phyloP scores from a whole-genome alignment of 192 early-diverging fungal genomes.

The Haplosporangium gracile region DNA sequence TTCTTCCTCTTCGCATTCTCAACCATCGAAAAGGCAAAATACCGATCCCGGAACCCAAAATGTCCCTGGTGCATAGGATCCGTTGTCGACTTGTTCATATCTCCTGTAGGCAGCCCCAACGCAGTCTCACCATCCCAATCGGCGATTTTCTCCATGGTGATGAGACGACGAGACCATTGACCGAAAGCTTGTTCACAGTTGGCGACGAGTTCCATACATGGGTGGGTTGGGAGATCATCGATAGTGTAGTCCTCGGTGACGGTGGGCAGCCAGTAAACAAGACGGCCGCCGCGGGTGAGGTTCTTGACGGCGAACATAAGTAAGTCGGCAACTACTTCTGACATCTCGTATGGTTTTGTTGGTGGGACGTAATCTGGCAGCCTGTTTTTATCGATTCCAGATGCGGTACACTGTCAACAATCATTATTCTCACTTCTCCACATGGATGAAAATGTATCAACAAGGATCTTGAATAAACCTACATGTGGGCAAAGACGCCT shows the following conservation, averaged over 20 bases:
- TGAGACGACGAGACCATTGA: constrained; percentile 90
- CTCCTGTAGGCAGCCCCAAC: constrained; percentile 33
- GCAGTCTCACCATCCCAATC: constrained; percentile 48
- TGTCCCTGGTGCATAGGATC: constrained; percentile 29
- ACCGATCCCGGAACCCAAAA: constrained; percentile 50
- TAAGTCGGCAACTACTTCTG: constrained; percentile 87
- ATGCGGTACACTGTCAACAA: neutral
- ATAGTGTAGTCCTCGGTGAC: constrained; percentile 86
- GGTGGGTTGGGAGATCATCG: constrained; percentile 87
- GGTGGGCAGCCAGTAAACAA: constrained; percentile 98
- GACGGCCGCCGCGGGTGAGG: constrained; percentile 83
- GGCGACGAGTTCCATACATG: constrained; percentile 81
- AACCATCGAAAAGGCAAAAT: constrained; percentile 41
- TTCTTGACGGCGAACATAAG: constrained; percentile 84
- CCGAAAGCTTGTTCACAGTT: constrained; percentile 98
- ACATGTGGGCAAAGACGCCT: constrained; percentile 62
- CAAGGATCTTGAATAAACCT: neutral
- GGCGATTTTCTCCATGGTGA: constrained; percentile 93
- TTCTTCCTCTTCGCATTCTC: constrained; percentile 57
- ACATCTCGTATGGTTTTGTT: constrained; percentile 97
- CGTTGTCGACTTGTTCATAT: constrained; percentile 55
- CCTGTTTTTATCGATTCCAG: constrained; percentile 15
- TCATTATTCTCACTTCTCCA: neutral
- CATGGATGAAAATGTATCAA: neutral
- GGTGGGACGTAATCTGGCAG: constrained; percentile 85